Percentiles rank a stretch among this genome's conserved stretches.
phyloP scores from a whole-genome alignment of 129 eudicot genomes.

The Cynara cardunculus region DNA sequence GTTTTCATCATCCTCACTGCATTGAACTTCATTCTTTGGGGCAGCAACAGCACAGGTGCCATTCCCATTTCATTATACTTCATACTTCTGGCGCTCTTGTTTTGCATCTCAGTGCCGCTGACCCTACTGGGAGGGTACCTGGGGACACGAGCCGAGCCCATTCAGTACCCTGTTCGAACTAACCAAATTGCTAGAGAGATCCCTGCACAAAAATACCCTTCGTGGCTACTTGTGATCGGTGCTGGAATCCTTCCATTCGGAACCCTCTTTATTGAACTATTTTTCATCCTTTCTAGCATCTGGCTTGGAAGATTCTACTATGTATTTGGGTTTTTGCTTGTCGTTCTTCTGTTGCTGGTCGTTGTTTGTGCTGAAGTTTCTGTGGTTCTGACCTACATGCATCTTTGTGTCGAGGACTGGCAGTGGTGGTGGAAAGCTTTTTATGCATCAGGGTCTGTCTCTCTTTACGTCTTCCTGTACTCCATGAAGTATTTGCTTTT shows the following conservation, averaged over 20 bases:
- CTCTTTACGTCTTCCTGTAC: constrained; percentile 57
- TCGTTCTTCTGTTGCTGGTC: constrained; percentile 36
- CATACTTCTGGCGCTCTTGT: constrained; percentile 31
- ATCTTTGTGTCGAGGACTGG: constrained; percentile 66
- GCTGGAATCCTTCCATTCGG: constrained; percentile 47
- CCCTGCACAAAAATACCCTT: constrained; percentile 64
- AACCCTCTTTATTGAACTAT: constrained; percentile 40
- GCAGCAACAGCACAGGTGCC: constrained; percentile 38
- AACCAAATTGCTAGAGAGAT: constrained; percentile 45
- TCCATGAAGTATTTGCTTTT: constrained; percentile 62
- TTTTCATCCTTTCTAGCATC: constrained; percentile 42
- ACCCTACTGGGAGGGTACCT: constrained; percentile 39
- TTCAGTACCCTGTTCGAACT: constrained; percentile 41
- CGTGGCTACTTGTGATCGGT: constrained; percentile 36
- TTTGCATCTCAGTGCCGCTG: constrained; percentile 43
- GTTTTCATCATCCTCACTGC: constrained; percentile 32
- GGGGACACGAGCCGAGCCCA: constrained; percentile 38
- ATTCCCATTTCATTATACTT: constrained; percentile 40
- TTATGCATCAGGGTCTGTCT: constrained; percentile 62
- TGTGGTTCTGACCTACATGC: constrained; percentile 41
- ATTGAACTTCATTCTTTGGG: constrained; percentile 38
- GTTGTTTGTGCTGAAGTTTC: constrained; percentile 49
- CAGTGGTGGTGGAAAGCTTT: constrained; percentile 90
- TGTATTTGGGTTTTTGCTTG: constrained; percentile 42
- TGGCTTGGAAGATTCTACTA: constrained; percentile 48